Evolutionary conservation across 345 rosid genomes (phyloP), one percentile per base, ranked within the genome.

Genomic region (Raphanus raphanistrum): DNA sequence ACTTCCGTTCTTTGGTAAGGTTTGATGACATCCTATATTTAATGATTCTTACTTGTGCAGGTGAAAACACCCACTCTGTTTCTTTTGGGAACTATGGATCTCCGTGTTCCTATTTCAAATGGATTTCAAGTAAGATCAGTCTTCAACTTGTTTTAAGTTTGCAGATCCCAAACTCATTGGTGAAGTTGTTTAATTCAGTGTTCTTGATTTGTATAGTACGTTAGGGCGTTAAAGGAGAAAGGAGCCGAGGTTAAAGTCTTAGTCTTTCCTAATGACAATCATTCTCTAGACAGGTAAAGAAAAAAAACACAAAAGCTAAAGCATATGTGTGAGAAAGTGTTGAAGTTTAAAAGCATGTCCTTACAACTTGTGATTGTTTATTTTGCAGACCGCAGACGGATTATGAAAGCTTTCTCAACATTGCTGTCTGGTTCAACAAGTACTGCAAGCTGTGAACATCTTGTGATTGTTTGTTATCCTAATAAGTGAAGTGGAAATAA

Each of bases 21-120:
- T 45, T 65, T 71, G 52, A 27, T 4, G 10, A 66, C 43, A 36
- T 48, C 16, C 15, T n/a, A 50, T 58, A 28, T 66, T 11, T 33
- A 52, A 11, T 66, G 50, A 26, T 52, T 52, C 59, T 52, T 52
- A 52, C 58, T 59, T 15, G 31, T 82, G 74, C 85, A 95, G 99
- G 98, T 90, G 74, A 95, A 95, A 85, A 84, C 99, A 59, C 99
- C 99, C 4, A 87, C 91, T 54, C 71, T 92, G 58, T 84, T 95
- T 80, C 93, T 95, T 54, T 70, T 92, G 58, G 97, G 99, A 70
- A 88, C 93, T 75, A 79, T 84, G 66, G 99, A 95, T 88, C 97
- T 90, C 9, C 98, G 94, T 27, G 97, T 95, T 76, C 97, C 98
- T 0, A 79, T 83, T 52, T 86, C 96, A 58, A 88, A 88, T 66